phyloP scores from a whole-genome alignment of 345 rosid species.

The Brassica cretica region DNA sequence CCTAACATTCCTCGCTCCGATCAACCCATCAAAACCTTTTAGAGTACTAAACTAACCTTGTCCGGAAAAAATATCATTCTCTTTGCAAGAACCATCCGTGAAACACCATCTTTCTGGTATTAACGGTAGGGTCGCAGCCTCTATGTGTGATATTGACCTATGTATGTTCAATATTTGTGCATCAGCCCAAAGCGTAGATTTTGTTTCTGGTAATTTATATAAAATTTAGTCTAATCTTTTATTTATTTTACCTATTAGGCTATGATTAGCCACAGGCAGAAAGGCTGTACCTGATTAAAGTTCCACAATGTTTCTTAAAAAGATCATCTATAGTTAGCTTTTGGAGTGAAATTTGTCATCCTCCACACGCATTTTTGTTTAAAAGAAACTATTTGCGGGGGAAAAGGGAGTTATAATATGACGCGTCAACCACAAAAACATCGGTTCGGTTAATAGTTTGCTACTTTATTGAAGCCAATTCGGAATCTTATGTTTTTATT shows the following conservation, averaged over 20 bases:
- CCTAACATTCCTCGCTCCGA: too few species aligned
- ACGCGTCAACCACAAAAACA: conserved; percentile 32
- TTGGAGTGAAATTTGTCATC: conserved; percentile 31
- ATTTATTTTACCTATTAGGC: conserved; percentile 8
- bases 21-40: too few species aligned
- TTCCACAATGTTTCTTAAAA: conserved; percentile 18
- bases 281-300: conserved; percentile 31
- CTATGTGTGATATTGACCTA: too few species aligned
- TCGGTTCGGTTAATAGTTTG: conserved; percentile 20
- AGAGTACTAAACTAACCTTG: too few species aligned
- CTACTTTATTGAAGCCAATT: conserved; percentile 27
- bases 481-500: conserved; percentile 16
- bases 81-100: too few species aligned
- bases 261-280: conserved; percentile 28
- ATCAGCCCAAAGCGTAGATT: too few species aligned
- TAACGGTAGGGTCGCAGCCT: too few species aligned
- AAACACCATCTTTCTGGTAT: too few species aligned
- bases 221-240: not conserved
- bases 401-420: not conserved
- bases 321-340: not conserved
- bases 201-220: too few species aligned
- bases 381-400: not conserved
- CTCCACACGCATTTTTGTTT: conserved; percentile 17
- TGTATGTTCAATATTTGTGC: too few species aligned
- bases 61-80: too few species aligned